These are phyloP conservation scores for Domatiomyces globalis DNA, from an alignment of 2,329 filamentous ascomycete genomes.

Conservation along the genomic window DNA sequence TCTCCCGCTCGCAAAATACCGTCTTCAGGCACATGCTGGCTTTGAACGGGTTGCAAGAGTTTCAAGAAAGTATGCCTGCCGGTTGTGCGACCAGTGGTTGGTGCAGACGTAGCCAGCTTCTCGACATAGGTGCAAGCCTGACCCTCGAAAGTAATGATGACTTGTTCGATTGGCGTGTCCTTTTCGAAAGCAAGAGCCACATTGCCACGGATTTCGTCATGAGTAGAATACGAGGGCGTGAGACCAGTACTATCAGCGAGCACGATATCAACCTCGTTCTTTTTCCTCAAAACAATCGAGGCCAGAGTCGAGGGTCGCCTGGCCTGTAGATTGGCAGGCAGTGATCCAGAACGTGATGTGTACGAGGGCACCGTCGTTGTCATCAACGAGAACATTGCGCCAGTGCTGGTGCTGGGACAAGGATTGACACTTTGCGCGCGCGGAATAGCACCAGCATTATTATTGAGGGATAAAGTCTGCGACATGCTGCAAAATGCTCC, in stretches of 20 bases:
- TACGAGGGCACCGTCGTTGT: conserved; percentile 9
- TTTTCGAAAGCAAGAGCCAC: conserved; percentile 19
- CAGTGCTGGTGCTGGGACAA: conserved; percentile 2
- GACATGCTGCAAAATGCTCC: neutral
- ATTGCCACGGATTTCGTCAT: conserved; percentile 22
- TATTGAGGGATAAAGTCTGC: neutral
- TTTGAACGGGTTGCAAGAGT: conserved; percentile 45
- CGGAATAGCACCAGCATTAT: neutral
- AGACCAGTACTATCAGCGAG: conserved; percentile 14
- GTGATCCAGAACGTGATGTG: conserved; percentile 8
- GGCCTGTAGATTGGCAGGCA: conserved; percentile 3
- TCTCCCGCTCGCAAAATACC: conserved; percentile 40
- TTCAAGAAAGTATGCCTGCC: conserved; percentile 48
- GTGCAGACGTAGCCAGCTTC: conserved; percentile 36
- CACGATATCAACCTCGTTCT: conserved; percentile 17
- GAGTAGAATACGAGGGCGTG: conserved; percentile 21
- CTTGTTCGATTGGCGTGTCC: conserved; percentile 20
- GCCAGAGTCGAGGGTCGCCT: conserved; percentile 13
- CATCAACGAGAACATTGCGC: conserved; percentile 14
- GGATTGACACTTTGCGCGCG: neutral
- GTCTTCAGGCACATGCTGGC: conserved; percentile 39
- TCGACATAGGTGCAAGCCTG: conserved; percentile 32
- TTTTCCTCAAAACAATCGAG: conserved; percentile 14
- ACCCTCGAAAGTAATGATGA: conserved; percentile 22
- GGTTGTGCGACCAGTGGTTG: conserved; percentile 40